Conservation (phyloP, 2,329 filamentous ascomycete genomes). For the Tothia fuscella region DNA sequence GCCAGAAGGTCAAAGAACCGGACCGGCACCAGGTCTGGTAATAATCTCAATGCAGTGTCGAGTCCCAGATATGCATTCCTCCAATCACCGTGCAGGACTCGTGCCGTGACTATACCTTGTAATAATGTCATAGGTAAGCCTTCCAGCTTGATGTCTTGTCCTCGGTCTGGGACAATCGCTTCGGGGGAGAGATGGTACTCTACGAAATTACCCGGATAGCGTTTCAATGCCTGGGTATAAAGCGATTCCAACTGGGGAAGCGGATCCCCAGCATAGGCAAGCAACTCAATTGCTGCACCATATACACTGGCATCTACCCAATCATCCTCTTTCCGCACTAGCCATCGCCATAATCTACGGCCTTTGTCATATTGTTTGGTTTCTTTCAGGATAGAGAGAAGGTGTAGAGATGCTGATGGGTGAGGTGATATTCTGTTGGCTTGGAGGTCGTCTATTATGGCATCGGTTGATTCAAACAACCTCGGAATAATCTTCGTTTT, state of each 20-base stretch:
- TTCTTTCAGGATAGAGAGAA: conserved; percentile 37
- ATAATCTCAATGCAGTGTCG: conserved; percentile 36
- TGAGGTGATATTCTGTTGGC: conserved; percentile 18
- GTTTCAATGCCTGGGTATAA: conserved; percentile 32
- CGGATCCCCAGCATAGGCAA: conserved; percentile 28
- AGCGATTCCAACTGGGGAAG: conserved; percentile 33
- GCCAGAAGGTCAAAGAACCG: conserved; percentile 36
- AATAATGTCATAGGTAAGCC: conserved; percentile 32
- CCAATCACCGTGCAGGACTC: conserved; percentile 34
- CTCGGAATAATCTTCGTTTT: background rate
- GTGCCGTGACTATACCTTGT: conserved; percentile 36
- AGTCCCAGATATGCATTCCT: conserved; percentile 37
- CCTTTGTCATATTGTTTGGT: conserved; percentile 27
- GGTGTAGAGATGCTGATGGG: conserved; percentile 30
- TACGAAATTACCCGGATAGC: conserved; percentile 35
- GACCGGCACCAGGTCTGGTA: conserved; percentile 28
- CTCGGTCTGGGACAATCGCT: conserved; percentile 33
- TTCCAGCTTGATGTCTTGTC: conserved; percentile 19
- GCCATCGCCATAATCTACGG: conserved; percentile 36
- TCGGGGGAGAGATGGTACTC: conserved; percentile 36
- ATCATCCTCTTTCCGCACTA: conserved; percentile 29
- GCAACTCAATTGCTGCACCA: conserved; percentile 37
- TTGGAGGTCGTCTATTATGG: background rate
- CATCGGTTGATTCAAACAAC: background rate
- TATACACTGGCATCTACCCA: conserved; percentile 33